Evolutionary conservation across 2,329 filamentous ascomycete species (phyloP).

Genomic region (Colletotrichum coccodes): DNA sequence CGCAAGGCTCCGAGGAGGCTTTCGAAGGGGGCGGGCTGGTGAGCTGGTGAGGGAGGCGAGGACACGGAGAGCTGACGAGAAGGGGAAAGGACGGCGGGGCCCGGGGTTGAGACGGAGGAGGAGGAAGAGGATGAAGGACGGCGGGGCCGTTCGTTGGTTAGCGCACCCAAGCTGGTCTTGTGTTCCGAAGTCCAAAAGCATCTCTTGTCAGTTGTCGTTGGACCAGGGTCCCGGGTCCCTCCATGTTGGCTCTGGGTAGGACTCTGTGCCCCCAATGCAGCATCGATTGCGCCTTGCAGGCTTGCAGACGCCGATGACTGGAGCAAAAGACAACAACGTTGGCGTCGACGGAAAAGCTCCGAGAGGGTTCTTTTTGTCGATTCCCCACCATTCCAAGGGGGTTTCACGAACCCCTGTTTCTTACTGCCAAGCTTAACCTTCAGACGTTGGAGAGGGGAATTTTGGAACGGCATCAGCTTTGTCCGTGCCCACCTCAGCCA

Average conservation of each 20-base stretch:
- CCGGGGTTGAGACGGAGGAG: constrained; percentile 14
- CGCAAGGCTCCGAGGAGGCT: constrained; percentile 3
- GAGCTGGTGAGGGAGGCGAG: background rate
- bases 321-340: background rate
- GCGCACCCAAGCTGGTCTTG: background rate
- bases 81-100: background rate
- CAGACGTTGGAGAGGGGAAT: constrained; percentile 18
- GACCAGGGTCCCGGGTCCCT: background rate
- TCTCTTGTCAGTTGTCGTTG: background rate
- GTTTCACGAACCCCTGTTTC: constrained; percentile 32
- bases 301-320: background rate
- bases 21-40: background rate
- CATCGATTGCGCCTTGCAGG: background rate
- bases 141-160: background rate
- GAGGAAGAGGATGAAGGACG: no score
- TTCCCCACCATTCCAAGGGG: constrained; percentile 9
- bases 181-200: background rate
- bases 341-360: constrained; percentile 18
- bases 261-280: background rate
- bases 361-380: background rate
- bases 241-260: background rate
- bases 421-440: constrained; percentile 32
- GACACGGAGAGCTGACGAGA: background rate
- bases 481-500: constrained; percentile 23
- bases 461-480: constrained; percentile 13